Evolutionary conservation across 768 basidiomycete species (phyloP).

Genomic region (Cystoderma amianthinum): DNA sequence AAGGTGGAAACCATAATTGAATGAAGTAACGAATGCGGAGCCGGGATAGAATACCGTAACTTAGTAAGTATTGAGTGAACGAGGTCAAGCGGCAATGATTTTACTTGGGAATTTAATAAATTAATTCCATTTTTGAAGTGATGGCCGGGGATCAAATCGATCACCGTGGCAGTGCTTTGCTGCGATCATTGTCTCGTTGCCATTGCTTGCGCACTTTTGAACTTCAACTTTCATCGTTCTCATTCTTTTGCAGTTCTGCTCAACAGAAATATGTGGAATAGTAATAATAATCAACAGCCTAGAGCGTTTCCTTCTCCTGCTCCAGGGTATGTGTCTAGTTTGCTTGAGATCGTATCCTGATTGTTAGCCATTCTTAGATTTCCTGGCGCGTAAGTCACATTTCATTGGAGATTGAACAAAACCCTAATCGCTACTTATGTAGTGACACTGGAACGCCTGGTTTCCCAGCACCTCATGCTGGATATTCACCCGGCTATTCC

Average conservation of each 20-base stretch:
- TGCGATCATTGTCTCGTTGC: neutral
- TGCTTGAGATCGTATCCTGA: neutral
- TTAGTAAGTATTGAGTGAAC: too few relatives aligned
- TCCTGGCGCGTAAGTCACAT: conserved; percentile 11
- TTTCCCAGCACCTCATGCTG: conserved; percentile 15
- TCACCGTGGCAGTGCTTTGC: conserved; percentile 2
- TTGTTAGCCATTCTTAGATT: conserved; percentile 16
- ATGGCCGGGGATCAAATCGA: too few relatives aligned
- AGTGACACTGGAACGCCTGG: conserved; percentile 7
- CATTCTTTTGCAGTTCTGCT: neutral
- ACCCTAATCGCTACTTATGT: too few relatives aligned
- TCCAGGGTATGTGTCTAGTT: conserved; percentile 12
- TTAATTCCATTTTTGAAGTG: too few relatives aligned
- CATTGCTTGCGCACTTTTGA: neutral
- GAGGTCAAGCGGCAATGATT: too few relatives aligned
- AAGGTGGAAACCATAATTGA: too few relatives aligned
- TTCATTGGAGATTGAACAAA: too few relatives aligned
- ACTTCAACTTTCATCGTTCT: neutral
- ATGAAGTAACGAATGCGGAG: too few relatives aligned
- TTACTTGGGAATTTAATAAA: too few relatives aligned
- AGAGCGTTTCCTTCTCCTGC: conserved; percentile 13
- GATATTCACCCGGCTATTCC: conserved; percentile 32
- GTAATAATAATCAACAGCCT: conserved; percentile 18
- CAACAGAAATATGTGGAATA: conserved; percentile 22
- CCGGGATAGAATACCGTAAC: too few relatives aligned